phyloP scores from a whole-genome alignment of 2,329 filamentous ascomycete species.

The Magnaporthiopsis rhizophila region DNA sequence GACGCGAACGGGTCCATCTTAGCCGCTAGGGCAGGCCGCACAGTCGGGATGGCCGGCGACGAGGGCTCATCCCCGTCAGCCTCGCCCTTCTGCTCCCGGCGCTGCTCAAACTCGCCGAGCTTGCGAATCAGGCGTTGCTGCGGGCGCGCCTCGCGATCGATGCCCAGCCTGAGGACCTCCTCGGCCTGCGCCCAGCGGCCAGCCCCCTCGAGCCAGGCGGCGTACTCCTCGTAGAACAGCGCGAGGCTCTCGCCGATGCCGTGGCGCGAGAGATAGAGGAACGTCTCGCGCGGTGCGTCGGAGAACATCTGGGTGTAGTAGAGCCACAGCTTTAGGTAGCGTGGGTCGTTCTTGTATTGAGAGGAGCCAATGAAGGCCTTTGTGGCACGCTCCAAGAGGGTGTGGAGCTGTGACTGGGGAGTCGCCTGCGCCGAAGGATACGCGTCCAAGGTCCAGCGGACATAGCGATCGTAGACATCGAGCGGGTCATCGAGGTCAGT shows the following conservation, averaged over 20 bases:
- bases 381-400: conserved; percentile 84
- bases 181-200: conserved; percentile 85
- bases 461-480: conserved; percentile 92
- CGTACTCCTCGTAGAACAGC: conserved; percentile 95
- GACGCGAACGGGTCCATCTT: conserved; percentile 77
- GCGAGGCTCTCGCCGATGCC: conserved; percentile 79
- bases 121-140: conserved; percentile 76
- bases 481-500: conserved; percentile 90
- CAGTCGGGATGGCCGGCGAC: conserved; percentile 77
- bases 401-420: conserved; percentile 79
- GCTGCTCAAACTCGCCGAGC: conserved; percentile 82
- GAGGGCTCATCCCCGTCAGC: conserved; percentile 52
- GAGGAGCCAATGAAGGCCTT: conserved; percentile 76
- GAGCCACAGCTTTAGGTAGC: conserved; percentile 90
- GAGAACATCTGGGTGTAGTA: conserved; percentile 90
- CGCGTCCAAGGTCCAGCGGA: conserved; percentile 91
- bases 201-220: conserved; percentile 79
- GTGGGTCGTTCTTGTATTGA: conserved; percentile 91
- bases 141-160: conserved; percentile 81
- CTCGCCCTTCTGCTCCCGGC: conserved; percentile 49
- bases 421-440: conserved; percentile 93
- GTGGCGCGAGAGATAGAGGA: conserved; percentile 83
- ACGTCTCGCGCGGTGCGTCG: conserved; percentile 87
- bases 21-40: conserved; percentile 74
- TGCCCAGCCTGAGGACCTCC: conserved; percentile 84